Percentiles rank a stretch among this genome's conserved stretches.
phyloP scores from a whole-genome alignment of 2,329 filamentous ascomycete genomes.

The Colletotrichum cereale region DNA sequence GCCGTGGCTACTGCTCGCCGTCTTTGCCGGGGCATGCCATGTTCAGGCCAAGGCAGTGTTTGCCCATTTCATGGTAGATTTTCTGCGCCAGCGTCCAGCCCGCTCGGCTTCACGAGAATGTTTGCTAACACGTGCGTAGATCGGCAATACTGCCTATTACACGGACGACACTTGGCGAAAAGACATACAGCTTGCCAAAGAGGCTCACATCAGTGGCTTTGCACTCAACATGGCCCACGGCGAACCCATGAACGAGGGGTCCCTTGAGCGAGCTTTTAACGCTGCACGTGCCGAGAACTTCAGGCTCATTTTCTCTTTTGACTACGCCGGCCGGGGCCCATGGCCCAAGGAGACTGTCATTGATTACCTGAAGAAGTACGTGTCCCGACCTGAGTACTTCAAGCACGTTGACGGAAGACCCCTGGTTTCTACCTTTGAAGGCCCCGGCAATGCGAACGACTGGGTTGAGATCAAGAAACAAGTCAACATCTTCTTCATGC shows the following conservation, averaged over 20 bases:
- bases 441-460: conserved; percentile 53
- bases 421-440: conserved; percentile 58
- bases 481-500: conserved; percentile 56
- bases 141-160: not conserved
- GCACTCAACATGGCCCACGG: conserved; percentile 25
- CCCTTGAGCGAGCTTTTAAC: conserved; percentile 13
- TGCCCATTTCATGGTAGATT: too few species aligned
- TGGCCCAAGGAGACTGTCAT: not conserved
- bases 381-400: conserved; percentile 24
- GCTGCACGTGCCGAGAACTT: conserved; percentile 6
- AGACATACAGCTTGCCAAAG: conserved; percentile 27
- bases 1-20: too few species aligned
- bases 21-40: too few species aligned
- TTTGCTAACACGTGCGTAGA: too few species aligned
- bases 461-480: conserved; percentile 57
- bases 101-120: too few species aligned
- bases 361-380: conserved; percentile 18
- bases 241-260: conserved; percentile 35
- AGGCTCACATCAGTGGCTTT: conserved; percentile 33
- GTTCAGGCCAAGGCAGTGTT: too few species aligned
- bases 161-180: not conserved
- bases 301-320: conserved; percentile 15
- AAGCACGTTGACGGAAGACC: conserved; percentile 45
- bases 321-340: conserved; percentile 12
- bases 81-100: too few species aligned